A percentile compares a stretch with the other conserved stretches of the same genome.
Conservation (phyloP, 345 rosid species). For the Crucihimalaya himalaica region DNA sequence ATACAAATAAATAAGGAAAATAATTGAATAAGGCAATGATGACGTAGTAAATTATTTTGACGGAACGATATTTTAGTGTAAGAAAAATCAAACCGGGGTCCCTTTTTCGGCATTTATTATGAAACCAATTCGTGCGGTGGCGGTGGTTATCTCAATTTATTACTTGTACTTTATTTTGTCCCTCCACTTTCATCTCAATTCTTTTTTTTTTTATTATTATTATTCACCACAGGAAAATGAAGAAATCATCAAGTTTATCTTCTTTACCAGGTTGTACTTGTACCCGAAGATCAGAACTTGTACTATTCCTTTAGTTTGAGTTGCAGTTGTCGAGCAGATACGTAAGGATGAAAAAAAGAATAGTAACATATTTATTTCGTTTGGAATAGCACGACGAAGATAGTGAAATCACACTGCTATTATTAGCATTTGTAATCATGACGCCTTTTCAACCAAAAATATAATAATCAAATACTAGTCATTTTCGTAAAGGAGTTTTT, state of each 20-base stretch:
- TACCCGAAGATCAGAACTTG: slow-evolving; percentile 18
- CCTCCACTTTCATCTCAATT: slow-evolving; percentile 27
- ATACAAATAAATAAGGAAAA: slow-evolving; percentile 24
- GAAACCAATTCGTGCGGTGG: slow-evolving; percentile 43
- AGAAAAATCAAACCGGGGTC: slow-evolving; percentile 37
- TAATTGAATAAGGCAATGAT: slow-evolving; percentile 34
- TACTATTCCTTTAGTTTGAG: slow-evolving; percentile 26
- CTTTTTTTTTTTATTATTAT: background rate
- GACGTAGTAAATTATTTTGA: slow-evolving; percentile 15
- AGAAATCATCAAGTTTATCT: background rate
- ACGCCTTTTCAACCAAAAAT: background rate
- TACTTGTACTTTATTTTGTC: slow-evolving; percentile 37
- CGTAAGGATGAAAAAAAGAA: background rate
- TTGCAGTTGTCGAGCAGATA: slow-evolving; percentile 24
- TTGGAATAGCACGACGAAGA: background rate
- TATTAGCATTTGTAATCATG: background rate
- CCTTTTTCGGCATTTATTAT: slow-evolving; percentile 34
- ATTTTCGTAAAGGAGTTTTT: too few relatives aligned
- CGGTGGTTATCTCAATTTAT: slow-evolving; percentile 36
- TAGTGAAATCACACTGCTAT: background rate
- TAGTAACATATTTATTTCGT: slow-evolving; percentile 12
- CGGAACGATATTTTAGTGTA: slow-evolving; percentile 26
- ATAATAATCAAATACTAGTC: background rate
- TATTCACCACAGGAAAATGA: slow-evolving; percentile 6
- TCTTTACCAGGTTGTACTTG: slow-evolving; percentile 22